Evolutionary conservation across 2,329 filamentous ascomycete genomes (phyloP), one percentile per base, ranked within the genome.

Genomic region (Esteya vermicola): DNA sequence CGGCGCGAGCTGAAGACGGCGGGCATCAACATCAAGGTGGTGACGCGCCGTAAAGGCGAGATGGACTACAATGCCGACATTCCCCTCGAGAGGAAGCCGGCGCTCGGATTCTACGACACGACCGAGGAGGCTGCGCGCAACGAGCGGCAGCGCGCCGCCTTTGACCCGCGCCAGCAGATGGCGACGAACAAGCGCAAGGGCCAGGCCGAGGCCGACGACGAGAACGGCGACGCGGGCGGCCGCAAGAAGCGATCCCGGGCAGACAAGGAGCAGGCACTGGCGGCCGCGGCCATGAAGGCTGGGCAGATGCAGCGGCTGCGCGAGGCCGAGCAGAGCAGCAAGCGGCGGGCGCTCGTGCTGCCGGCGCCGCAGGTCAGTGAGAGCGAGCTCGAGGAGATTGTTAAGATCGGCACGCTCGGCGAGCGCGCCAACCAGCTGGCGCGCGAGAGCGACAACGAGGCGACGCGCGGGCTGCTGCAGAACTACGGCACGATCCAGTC

Each of bases 21-120:
- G 2, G 91, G 91, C 36, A 96, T 98, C 62, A 98, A 98, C 58
- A 86, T 96, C 65, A 98, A 96, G 62, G 79, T 96, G 42, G 78
- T 78, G 3, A 91, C 82, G 13, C 77, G 82, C 45, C 96, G 96
- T 66, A 79, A 85, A 66, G 91, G 91, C 0, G 81, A 96, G 64
- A 98, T 98, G 85, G 91, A 98, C 60, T 98, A 98, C 67, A 98
- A 98, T 60, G 91, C 91, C 51, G 91, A 98, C 52, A 93, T 98
- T 48, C 91, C 91, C 0, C 96, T 98, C 49, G 91, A 98, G 59
- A 95, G 91, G 60, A 83, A 84, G 47, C 80, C 91, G 0, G 81
- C 82, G 0, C 66, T 78, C 19, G 91, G 91, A 12, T 98, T 98
- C 57, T 94, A 89, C 62, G 89, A 98, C 56, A 98, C 91, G 0